phyloP scores from a whole-genome alignment of 495 filamentous ascomycete genomes.

The Pseudomonodictys pantanalensis region DNA sequence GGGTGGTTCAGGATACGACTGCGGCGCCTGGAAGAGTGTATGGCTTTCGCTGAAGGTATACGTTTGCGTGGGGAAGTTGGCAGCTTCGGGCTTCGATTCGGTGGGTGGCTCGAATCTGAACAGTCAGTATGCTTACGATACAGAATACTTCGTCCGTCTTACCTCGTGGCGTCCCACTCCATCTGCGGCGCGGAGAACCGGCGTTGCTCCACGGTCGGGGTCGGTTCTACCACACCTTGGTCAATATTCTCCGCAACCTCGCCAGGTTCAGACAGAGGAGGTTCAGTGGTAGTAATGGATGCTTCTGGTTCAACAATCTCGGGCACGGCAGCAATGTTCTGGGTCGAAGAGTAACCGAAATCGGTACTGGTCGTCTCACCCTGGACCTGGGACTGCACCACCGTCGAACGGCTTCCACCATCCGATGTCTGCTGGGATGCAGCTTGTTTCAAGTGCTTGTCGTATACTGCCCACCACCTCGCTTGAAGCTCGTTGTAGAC shows the following conservation, averaged over 20 bases:
- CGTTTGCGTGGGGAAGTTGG: slow-evolving; percentile 65
- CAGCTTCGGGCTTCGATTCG: slow-evolving; percentile 73
- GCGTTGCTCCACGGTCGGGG: slow-evolving; percentile 47
- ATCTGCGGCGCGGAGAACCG: slow-evolving; percentile 50
- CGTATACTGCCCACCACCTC: slow-evolving; percentile 90
- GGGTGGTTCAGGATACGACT: slow-evolving; percentile 75
- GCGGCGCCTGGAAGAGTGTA: slow-evolving; percentile 68
- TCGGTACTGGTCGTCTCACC: slow-evolving; percentile 37
- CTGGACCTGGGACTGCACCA: slow-evolving; percentile 43
- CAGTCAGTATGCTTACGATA: slow-evolving; percentile 31
- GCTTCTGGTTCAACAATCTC: slow-evolving; percentile 25
- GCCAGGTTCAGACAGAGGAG: slow-evolving; percentile 41
- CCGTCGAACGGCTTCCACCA: slow-evolving; percentile 16
- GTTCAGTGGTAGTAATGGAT: slow-evolving; percentile 33
- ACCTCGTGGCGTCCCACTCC: slow-evolving; percentile 69
- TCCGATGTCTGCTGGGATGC: slow-evolving; percentile 11
- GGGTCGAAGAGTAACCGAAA: slow-evolving; percentile 34
- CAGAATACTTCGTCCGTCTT: slow-evolving; percentile 3
- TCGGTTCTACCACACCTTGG: slow-evolving; percentile 41
- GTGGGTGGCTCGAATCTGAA: slow-evolving; percentile 70
- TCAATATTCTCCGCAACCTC: slow-evolving; percentile 41
- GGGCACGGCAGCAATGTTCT: slow-evolving; percentile 8
- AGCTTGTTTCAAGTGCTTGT: slow-evolving; percentile 65
- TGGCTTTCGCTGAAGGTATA: slow-evolving; percentile 75
- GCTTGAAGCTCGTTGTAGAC: slow-evolving; percentile 77